phyloP scores from a whole-genome alignment of 345 rosid genomes.

The Raphanus raphanistrum region DNA sequence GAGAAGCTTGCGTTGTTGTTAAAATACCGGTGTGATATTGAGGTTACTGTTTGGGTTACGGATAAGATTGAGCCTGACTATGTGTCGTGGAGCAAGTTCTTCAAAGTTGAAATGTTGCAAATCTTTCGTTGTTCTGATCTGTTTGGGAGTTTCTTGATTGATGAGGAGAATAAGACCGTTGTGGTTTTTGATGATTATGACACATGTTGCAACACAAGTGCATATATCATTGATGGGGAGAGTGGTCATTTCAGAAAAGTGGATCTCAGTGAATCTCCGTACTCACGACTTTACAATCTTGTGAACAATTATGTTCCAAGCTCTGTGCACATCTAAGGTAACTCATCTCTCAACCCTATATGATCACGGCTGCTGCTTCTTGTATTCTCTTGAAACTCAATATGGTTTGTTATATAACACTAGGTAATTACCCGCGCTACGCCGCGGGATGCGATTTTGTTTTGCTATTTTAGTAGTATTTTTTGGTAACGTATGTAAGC shows the following conservation, averaged over 20 bases:
- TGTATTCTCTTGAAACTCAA: too few species aligned
- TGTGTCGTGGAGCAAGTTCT: not conserved
- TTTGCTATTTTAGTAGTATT: too few species aligned
- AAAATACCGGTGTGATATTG: too few species aligned
- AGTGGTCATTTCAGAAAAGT: not conserved
- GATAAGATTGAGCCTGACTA: not conserved
- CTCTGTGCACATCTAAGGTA: not conserved
- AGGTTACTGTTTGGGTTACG: not conserved
- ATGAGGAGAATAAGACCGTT: not conserved
- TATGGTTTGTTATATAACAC: too few species aligned
- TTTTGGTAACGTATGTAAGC: too few species aligned
- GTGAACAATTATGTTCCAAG: not conserved
- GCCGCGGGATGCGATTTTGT: too few species aligned
- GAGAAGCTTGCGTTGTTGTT: not conserved
- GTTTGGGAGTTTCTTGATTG: not conserved
- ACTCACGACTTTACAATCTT: too few species aligned
- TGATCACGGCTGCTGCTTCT: too few species aligned
- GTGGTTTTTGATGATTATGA: not conserved
- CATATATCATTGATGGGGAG: not conserved
- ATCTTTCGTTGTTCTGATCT: not conserved
- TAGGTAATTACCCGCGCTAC: too few species aligned
- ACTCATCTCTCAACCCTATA: too few species aligned
- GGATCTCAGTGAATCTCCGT: not conserved
- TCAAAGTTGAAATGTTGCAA: not conserved
- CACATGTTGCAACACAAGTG: not conserved